Evolutionary conservation across 768 basidiomycete genomes (phyloP).

Genomic region (Boletus eberwhitei): DNA sequence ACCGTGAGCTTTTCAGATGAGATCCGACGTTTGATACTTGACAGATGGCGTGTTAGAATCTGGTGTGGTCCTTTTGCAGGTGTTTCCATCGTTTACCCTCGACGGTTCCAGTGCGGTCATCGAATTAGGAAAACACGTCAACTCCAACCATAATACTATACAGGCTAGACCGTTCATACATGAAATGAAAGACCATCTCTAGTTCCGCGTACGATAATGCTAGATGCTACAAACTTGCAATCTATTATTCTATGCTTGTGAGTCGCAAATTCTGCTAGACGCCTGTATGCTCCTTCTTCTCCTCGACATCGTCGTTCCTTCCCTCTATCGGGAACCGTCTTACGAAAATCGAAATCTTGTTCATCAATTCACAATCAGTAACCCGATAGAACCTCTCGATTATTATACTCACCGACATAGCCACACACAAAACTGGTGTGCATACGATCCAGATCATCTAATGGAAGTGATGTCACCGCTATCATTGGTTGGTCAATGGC

Average conservation of each 20-base stretch:
- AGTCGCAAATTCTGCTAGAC: constrained; percentile 1
- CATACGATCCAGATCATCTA: constrained; percentile 76
- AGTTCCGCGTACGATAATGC: constrained; percentile 16
- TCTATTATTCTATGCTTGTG: constrained; percentile 17
- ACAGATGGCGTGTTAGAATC: not conserved
- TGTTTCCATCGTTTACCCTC: not conserved
- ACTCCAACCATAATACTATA: not conserved
- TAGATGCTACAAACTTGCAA: constrained; percentile 8
- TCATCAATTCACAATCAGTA: constrained; percentile 5
- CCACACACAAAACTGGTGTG: constrained; percentile 62
- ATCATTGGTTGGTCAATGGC: not conserved
- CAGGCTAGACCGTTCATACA: not conserved
- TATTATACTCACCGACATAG: constrained; percentile 50
- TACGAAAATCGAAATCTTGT: constrained; percentile 31
- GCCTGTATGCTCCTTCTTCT: constrained; percentile 14
- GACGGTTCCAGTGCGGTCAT: not conserved
- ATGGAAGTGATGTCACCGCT: constrained; percentile 12
- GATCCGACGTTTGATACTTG: constrained; percentile 7
- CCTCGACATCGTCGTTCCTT: constrained; percentile 13
- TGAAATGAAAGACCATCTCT: constrained; percentile 6
- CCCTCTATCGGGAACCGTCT: constrained; percentile 26
- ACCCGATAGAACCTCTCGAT: not conserved
- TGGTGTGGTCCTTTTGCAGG: not conserved
- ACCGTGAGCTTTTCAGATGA: constrained; percentile 10
- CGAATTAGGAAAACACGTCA: not conserved